Evolutionary conservation across 164 flowering plant species (phyloP).

Genomic region (Aristolochia californica): DNA sequence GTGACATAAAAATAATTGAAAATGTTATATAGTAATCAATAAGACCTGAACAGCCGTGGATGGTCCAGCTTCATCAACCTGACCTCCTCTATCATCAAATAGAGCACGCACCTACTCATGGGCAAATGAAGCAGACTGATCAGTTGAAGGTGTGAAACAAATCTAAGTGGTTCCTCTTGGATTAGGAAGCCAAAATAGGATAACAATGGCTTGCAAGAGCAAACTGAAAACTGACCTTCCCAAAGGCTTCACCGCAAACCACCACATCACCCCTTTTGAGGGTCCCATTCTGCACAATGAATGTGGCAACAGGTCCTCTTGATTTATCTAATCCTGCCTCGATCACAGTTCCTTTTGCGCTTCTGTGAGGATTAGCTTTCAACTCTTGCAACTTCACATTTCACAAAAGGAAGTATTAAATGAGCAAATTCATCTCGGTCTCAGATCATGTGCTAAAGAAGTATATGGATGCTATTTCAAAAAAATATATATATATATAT

Average conservation of each 20-base stretch:
- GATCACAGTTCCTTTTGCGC: conserved; percentile 86
- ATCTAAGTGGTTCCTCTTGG: too few relatives aligned
- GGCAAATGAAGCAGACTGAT: conserved; percentile 6
- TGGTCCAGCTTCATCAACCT: conserved; percentile 74
- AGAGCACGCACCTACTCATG: conserved; percentile 67
- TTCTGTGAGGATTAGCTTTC: conserved; percentile 90
- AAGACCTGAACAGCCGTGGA: conserved; percentile 84
- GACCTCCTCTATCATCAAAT: conserved; percentile 72
- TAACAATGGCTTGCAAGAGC: too few relatives aligned
- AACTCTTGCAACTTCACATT: conserved; percentile 29
- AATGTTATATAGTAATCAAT: background rate
- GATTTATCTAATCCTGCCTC: conserved; percentile 90
- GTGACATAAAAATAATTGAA: too few relatives aligned
- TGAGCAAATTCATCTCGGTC: too few relatives aligned
- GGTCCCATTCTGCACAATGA: conserved; percentile 93
- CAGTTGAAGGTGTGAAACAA: background rate
- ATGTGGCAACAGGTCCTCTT: conserved; percentile 82
- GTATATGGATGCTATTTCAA: too few relatives aligned
- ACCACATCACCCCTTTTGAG: conserved; percentile 73
- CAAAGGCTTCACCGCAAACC: conserved; percentile 87
- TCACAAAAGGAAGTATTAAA: background rate
- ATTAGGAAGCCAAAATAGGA: too few relatives aligned
- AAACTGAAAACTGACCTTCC: conserved; percentile 52
- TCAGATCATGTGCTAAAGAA: too few relatives aligned
- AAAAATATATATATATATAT: too few relatives aligned